Evolutionary conservation across 2,329 filamentous ascomycete genomes (phyloP), one percentile per base, ranked within the genome.

Genomic region (Penicillium palitans): DNA sequence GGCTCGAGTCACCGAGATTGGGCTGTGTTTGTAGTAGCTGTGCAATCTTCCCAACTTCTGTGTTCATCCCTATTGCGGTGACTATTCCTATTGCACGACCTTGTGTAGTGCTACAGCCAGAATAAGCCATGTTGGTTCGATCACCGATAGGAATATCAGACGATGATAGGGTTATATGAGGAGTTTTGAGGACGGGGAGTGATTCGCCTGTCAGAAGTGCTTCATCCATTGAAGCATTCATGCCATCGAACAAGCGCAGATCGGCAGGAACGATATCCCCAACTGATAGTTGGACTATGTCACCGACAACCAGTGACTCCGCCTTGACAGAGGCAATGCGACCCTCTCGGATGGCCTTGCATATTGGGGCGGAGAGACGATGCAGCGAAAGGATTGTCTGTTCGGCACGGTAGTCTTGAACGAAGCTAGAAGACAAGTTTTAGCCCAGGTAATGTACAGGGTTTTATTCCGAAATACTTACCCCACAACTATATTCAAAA

Each of bases 181-280:
- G 70, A 33, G 81, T 78, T 73, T 87, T 83, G 69, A 76, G 79
- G 7, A 86, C 81, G n/a, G 84, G 84, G 7, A 85, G 70, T 25
- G 84, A 84, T 73, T 87, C 84, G 40, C 84, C 84, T 12, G 84
- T 87, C 39, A 87, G 76, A 48, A 86, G 80, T 15, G 84, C 81
- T 67, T 87, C 85, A 61, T 96, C 90, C 63, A 88, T 89, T 50
- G 88, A 88, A 59, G 91, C 78, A 72, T 93, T 93, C 75, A 91
- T 85, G 57, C 82, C 76, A 65, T 84, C 81, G 53, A 83, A 74
- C 39, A 81, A 66, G 57, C 83, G 78, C 53, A 86, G 66, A 65
- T 87, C 84, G 5, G 84, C 84, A 17, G 84, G 83, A 10, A 86
- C 77, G 6, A 83, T 85, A 63, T 86, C 84, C 9, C 84, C 83